Percentiles rank a stretch among this genome's conserved stretches.
Conservation (phyloP, 371 early-diverging fungal genomes). For the Rhizomucor pusillus region DNA sequence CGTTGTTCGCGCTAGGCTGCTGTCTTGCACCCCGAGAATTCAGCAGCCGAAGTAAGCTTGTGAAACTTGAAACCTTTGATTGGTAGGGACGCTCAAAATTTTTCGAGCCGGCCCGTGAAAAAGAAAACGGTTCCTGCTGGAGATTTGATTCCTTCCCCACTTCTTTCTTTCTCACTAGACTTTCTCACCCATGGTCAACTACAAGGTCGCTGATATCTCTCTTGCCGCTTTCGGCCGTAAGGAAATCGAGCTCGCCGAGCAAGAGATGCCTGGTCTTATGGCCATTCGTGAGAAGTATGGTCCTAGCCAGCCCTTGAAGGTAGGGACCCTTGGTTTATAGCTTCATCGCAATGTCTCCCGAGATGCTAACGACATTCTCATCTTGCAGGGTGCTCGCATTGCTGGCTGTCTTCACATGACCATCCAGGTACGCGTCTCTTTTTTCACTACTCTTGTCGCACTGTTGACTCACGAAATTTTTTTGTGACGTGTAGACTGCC, state of each 20-base stretch:
- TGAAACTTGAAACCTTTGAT: too few relatives aligned
- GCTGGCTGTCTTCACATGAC: conserved; percentile 99
- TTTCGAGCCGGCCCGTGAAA: too few relatives aligned
- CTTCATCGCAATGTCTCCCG: too few relatives aligned
- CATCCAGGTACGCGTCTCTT: conserved; percentile 42
- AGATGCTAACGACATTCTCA: neutral
- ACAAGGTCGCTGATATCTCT: conserved; percentile 85
- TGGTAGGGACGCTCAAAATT: too few relatives aligned
- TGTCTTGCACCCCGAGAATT: too few relatives aligned
- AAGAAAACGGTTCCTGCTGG: too few relatives aligned
- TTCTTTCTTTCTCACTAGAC: conserved; percentile 1
- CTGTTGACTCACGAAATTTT: neutral
- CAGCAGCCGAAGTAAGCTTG: too few relatives aligned
- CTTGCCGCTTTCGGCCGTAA: conserved; percentile 63
- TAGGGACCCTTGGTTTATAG: neutral
- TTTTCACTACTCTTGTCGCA: neutral
- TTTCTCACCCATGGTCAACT: conserved; percentile 19
- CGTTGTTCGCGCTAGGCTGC: too few relatives aligned
- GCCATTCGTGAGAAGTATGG: conserved; percentile 91
- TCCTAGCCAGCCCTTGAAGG: conserved; percentile 82
- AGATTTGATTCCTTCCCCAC: conserved; percentile 3
- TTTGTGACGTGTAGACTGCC: conserved; percentile 76
- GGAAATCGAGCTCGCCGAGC: conserved; percentile 71
- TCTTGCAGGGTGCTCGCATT: conserved; percentile 85
- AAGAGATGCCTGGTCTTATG: conserved; percentile 99